Percentiles rank a stretch among this genome's conserved stretches.
phyloP scores from a whole-genome alignment of 2,329 filamentous ascomycete species.

The Penicillium frequentans region DNA sequence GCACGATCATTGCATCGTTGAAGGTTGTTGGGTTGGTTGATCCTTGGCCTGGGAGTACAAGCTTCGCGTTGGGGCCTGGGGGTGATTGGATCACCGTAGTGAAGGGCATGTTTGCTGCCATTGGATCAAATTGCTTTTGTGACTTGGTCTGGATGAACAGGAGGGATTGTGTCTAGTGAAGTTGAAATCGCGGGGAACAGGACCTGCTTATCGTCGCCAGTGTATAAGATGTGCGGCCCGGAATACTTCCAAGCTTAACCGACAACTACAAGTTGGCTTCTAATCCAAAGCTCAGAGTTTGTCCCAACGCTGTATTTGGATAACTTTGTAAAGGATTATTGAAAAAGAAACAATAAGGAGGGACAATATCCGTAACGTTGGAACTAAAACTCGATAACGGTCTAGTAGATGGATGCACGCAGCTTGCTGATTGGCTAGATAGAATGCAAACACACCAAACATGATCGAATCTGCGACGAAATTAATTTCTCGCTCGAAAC shows the following conservation, averaged over 20 bases:
- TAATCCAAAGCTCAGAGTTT: neutral
- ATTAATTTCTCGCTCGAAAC: conserved; percentile 10
- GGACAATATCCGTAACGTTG: neutral
- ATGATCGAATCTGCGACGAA: neutral
- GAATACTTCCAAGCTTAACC: neutral
- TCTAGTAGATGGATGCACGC: too few species aligned
- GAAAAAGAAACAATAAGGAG: neutral
- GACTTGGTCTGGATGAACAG: neutral
- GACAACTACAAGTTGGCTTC: neutral
- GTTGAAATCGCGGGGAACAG: neutral
- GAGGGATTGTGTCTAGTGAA: neutral
- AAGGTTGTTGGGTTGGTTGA: conserved; percentile 53
- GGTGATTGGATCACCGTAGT: conserved; percentile 25
- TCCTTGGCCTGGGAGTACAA: conserved; percentile 27
- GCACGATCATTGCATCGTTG: conserved; percentile 59
- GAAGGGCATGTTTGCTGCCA: neutral
- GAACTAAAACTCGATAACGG: neutral
- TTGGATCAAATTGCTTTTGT: neutral
- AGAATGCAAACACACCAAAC: conserved; percentile 26
- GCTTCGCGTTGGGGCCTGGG: conserved; percentile 16
- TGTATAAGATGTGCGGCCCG: neutral
- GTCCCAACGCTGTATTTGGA: neutral
- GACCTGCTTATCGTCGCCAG: neutral
- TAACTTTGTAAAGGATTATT: neutral
- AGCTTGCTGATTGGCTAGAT: neutral